Conservation (phyloP, 169 alveolate species). For the Perkinsus olseni region DNA sequence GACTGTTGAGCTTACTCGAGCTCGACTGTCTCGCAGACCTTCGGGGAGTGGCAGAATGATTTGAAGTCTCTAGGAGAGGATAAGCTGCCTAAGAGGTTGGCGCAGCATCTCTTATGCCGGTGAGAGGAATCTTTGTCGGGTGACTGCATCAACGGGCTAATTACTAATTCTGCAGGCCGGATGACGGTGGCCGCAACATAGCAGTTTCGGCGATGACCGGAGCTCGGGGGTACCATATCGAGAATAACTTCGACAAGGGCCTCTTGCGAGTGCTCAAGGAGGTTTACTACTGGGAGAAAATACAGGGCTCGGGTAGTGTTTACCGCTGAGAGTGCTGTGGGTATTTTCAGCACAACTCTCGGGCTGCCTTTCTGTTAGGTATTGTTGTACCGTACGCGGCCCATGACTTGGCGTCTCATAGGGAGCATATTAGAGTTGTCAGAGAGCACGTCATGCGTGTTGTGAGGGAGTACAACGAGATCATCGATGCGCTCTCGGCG, state of each 20-base stretch:
- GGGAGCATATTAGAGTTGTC: conserved; percentile 63
- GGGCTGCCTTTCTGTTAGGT: background rate
- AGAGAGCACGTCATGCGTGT: conserved; percentile 76
- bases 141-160: background rate
- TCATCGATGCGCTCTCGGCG: conserved; percentile 54
- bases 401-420: conserved; percentile 51
- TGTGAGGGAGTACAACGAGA: conserved; percentile 73
- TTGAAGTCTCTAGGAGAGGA: background rate
- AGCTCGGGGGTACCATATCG: conserved; percentile 27
- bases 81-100: background rate
- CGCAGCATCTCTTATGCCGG: background rate
- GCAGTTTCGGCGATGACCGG: background rate
- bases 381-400: conserved; percentile 52
- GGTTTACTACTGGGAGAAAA: conserved; percentile 74
- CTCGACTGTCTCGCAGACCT: background rate
- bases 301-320: conserved; percentile 55
- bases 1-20: background rate
- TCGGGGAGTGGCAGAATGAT: background rate
- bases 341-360: background rate
- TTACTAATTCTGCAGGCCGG: background rate
- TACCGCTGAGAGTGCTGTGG: no score
- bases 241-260: conserved; percentile 68
- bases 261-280: conserved; percentile 62
- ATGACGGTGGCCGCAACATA: background rate
- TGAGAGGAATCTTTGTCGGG: background rate